Percentiles rank a stretch among this genome's conserved stretches.
These are phyloP conservation scores for Croton laevigatus DNA, from an alignment of 441 rosid genomes.

Conservation along the genomic window DNA sequence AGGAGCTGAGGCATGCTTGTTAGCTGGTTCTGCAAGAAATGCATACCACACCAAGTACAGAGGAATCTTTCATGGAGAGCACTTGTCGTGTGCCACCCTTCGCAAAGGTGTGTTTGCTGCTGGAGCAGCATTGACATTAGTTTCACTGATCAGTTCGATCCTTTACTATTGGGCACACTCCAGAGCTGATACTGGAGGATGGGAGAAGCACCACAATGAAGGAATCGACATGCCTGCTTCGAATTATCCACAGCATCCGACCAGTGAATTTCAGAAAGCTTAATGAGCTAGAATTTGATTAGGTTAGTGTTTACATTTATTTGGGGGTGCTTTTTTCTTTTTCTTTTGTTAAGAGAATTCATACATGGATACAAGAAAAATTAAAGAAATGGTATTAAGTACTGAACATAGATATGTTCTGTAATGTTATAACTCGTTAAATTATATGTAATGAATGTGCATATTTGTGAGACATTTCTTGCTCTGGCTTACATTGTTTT, in stretches of 20 bases:
- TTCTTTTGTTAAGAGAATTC: neutral
- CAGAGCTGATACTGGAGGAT: constrained; percentile 91
- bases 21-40: constrained; percentile 91
- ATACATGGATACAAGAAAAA: constrained; percentile 11
- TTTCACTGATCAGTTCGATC: constrained; percentile 60
- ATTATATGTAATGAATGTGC: constrained; percentile 1
- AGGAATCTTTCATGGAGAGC: constrained; percentile 37
- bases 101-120: constrained; percentile 94
- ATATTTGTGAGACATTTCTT: neutral
- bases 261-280: constrained; percentile 40
- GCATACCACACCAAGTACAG: constrained; percentile 83
- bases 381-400: neutral
- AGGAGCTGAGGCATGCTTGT: constrained; percentile 90
- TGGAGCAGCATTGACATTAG: constrained; percentile 75
- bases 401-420: neutral
- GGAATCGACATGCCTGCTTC: constrained; percentile 53
- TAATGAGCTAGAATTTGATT: constrained; percentile 17
- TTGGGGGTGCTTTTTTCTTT: neutral
- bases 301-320: constrained; percentile 14
- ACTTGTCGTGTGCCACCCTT: constrained; percentile 59
- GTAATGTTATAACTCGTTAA: neutral
- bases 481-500: neutral
- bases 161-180: constrained; percentile 80
- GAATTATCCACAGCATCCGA: constrained; percentile 31
- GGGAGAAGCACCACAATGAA: constrained; percentile 85